phyloP scores from a whole-genome alignment of 129 eudicot genomes.

The Kitagawia praeruptora region DNA sequence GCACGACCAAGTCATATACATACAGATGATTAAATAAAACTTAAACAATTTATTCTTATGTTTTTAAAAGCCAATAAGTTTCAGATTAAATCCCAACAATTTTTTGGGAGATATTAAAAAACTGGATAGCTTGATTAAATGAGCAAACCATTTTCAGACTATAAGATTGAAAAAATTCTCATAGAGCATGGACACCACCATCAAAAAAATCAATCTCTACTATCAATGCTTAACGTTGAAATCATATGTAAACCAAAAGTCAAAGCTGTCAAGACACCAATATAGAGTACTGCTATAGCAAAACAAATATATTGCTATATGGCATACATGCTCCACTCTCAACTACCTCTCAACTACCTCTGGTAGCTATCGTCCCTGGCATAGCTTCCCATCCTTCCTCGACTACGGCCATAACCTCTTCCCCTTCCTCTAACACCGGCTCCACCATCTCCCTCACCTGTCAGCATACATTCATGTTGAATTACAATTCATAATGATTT shows the following conservation, averaged over 20 bases:
- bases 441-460: conserved; percentile 1
- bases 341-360: neutral
- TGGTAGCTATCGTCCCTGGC: neutral
- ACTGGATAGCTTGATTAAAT: neutral
- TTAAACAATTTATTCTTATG: too few species aligned
- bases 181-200: neutral
- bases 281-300: neutral
- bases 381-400: conserved; percentile 1
- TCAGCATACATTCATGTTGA: neutral
- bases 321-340: neutral
- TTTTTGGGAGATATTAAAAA: neutral
- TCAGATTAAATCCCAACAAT: too few species aligned
- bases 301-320: neutral
- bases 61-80: too few species aligned
- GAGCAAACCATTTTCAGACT: too few species aligned
- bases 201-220: neutral
- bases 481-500: neutral
- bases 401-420: conserved; percentile 1
- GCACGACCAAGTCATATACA: too few species aligned
- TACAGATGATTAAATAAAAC: too few species aligned
- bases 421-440: conserved; percentile 7
- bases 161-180: neutral
- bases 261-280: neutral
- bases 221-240: neutral
- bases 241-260: neutral